Evolutionary conservation across 768 basidiomycete genomes (phyloP).

Genomic region (Mycena albidolilacea): DNA sequence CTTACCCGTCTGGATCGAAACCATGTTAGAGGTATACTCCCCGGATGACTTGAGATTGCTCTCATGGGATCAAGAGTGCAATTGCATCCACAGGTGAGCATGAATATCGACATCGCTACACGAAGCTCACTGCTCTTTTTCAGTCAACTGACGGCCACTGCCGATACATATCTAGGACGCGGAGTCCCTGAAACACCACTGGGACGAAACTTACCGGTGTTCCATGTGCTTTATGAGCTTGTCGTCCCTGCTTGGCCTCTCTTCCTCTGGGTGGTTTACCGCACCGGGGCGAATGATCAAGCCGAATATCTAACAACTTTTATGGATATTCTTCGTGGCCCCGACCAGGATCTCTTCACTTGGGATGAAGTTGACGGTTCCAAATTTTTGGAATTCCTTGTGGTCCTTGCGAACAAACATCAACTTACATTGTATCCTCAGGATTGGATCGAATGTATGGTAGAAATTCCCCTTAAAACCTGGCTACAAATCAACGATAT

Average conservation of each 20-base stretch:
- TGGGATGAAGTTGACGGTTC: slow-evolving; percentile 13
- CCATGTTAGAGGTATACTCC: slow-evolving; percentile 4
- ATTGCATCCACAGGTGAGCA: slow-evolving; percentile 13
- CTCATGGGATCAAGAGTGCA: background rate
- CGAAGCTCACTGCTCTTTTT: too few species aligned
- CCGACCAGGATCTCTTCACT: background rate
- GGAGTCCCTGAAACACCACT: background rate
- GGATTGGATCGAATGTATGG: slow-evolving; percentile 11
- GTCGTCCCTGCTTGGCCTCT: slow-evolving; percentile 19
- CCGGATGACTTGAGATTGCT: slow-evolving; percentile 3
- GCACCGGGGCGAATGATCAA: background rate
- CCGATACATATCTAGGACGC: too few species aligned
- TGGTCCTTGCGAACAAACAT: background rate
- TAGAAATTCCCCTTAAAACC: slow-evolving; percentile 10
- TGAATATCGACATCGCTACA: too few species aligned
- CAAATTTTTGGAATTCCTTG: too few species aligned
- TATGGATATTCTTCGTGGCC: background rate
- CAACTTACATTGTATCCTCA: background rate
- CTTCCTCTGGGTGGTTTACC: slow-evolving; percentile 22
- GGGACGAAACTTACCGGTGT: background rate
- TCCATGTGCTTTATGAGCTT: background rate
- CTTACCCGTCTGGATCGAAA: background rate
- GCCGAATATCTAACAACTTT: background rate
- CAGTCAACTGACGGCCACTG: too few species aligned
- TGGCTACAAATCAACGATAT: background rate